These are phyloP conservation scores for Elongisporangium undulatum DNA, from an alignment of 352 stramenopile species.

Conservation along the genomic window DNA sequence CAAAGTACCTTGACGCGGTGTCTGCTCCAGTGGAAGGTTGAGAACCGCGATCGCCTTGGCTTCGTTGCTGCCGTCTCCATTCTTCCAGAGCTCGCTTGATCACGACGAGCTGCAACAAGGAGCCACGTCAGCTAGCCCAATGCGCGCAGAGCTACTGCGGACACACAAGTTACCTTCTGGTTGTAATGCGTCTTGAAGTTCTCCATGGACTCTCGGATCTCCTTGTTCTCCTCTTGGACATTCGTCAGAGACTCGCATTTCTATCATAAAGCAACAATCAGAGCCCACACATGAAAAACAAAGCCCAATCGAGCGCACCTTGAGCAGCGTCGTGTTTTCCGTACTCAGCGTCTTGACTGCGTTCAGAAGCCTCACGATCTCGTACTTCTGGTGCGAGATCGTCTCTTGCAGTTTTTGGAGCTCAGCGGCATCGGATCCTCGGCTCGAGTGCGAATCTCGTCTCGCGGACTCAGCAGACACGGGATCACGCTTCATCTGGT, in stretches of 20 bases:
- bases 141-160: not conserved
- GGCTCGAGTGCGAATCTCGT: not conserved
- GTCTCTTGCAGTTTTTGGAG: conserved; percentile 47
- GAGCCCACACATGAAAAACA: conserved; percentile 3
- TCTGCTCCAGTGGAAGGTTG: conserved; percentile 2
- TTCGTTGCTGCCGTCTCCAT: conserved; percentile 62
- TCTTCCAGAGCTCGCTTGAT: conserved; percentile 89
- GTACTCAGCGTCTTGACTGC: conserved; percentile 82
- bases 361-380: conserved; percentile 78
- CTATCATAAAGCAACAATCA: conserved; percentile 16
- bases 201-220: conserved; percentile 80
- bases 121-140: too few relatives aligned
- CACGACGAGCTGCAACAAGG: conserved; percentile 64
- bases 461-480: not conserved
- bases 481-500: not conserved
- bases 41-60: conserved; percentile 7
- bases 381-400: conserved; percentile 68
- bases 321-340: conserved; percentile 81
- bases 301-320: conserved; percentile 28
- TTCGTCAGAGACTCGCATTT: conserved; percentile 76
- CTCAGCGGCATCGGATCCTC: conserved; percentile 11
- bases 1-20: conserved; percentile 9
- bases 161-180: conserved; percentile 55
- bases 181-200: conserved; percentile 85
- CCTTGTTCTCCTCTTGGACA: conserved; percentile 68